Percentiles rank a stretch among this genome's conserved stretches.
Conservation (phyloP, 108 stramenopile genomes). For the Cyclotella kingstonii region DNA sequence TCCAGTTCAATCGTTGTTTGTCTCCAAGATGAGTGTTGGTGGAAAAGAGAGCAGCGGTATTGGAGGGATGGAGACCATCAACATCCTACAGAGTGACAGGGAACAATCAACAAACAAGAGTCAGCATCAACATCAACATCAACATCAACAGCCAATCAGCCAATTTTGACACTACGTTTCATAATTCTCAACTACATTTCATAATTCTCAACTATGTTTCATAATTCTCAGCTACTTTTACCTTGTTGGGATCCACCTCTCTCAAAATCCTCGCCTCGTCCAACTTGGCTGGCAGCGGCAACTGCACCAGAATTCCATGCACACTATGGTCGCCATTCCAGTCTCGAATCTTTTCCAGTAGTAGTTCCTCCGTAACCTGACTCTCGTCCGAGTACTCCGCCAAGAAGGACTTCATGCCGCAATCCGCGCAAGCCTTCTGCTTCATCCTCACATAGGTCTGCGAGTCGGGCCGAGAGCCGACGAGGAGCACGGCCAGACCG, state of each 20-base stretch:
- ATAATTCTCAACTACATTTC: too few species aligned
- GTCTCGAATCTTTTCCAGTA: slow-evolving; percentile 66
- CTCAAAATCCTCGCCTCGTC: slow-evolving; percentile 78
- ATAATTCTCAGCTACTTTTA: not conserved
- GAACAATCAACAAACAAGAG: too few species aligned
- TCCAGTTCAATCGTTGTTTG: slow-evolving; percentile 55
- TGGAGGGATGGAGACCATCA: slow-evolving; percentile 94
- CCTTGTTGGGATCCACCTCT: slow-evolving; percentile 68
- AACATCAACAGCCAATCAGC: too few species aligned
- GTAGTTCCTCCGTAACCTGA: slow-evolving; percentile 75
- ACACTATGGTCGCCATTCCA: slow-evolving; percentile 80
- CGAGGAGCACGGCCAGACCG: slow-evolving; percentile 94
- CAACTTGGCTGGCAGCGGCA: slow-evolving; percentile 91
- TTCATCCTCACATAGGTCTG: slow-evolving; percentile 98
- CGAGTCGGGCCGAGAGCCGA: slow-evolving; percentile 88
- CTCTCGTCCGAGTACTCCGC: slow-evolving; percentile 69
- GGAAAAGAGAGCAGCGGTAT: slow-evolving; percentile 77
- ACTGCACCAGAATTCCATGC: slow-evolving; percentile 97
- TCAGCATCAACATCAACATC: too few species aligned
- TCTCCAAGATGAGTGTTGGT: slow-evolving; percentile 51
- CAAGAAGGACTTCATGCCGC: slow-evolving; percentile 76
- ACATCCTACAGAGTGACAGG: slow-evolving; percentile 86
- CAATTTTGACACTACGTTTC: too few species aligned
- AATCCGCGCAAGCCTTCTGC: slow-evolving; percentile 92
- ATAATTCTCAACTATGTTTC: too few species aligned